These are phyloP conservation scores for Pleurotus platypus DNA, from an alignment of 768 basidiomycete genomes.

Conservation along the genomic window DNA sequence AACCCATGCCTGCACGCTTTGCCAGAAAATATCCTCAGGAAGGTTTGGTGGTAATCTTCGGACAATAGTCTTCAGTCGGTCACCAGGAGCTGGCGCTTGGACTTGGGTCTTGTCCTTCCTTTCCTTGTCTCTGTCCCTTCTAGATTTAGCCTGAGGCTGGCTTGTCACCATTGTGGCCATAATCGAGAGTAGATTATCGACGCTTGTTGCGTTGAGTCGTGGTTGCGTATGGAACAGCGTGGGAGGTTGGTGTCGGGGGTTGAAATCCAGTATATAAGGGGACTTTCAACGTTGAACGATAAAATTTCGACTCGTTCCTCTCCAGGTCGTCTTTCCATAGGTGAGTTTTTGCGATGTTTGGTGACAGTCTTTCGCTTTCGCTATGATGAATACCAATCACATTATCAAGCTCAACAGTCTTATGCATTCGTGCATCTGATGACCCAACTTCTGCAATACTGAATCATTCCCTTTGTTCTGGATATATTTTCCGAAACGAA, in stretches of 20 bases:
- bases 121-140: slow-evolving; percentile 33
- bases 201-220: neutral
- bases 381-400: slow-evolving; percentile 53
- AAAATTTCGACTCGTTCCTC: neutral
- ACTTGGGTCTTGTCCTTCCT: slow-evolving; percentile 31
- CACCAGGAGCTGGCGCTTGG: slow-evolving; percentile 26
- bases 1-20: slow-evolving; percentile 83
- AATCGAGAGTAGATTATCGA: neutral
- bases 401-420: slow-evolving; percentile 68
- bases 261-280: neutral
- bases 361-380: neutral
- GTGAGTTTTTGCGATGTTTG: neutral
- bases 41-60: slow-evolving; percentile 88
- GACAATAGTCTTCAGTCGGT: slow-evolving; percentile 83
- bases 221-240: neutral
- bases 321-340: neutral
- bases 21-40: slow-evolving; percentile 93
- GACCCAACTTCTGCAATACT: slow-evolving; percentile 61
- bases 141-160: slow-evolving; percentile 25
- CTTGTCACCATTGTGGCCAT: slow-evolving; percentile 17
- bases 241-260: neutral
- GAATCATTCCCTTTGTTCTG: slow-evolving; percentile 17
- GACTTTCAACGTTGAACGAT: no score
- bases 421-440: slow-evolving; percentile 42
- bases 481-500: no score